Conservation (phyloP, 768 basidiomycete genomes). For the Auricularia cornea region DNA sequence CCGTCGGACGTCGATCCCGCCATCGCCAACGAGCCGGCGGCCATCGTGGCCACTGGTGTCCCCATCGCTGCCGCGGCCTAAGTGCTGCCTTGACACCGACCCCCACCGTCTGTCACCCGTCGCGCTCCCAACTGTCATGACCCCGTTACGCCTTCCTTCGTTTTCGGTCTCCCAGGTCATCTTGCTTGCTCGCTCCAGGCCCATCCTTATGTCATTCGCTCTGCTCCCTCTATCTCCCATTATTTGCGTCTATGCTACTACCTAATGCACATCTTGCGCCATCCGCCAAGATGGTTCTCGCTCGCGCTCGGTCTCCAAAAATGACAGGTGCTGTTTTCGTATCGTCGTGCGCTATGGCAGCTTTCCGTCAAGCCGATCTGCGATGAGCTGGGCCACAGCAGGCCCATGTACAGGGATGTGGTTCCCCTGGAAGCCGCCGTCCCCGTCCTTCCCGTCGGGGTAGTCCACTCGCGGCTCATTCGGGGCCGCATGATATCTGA, state of each 20-base stretch:
- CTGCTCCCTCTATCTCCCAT: neutral
- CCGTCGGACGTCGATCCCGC: neutral
- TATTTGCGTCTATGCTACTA: neutral
- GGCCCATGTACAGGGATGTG: slow-evolving; percentile 67
- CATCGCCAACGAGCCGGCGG: neutral
- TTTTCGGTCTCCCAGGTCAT: neutral
- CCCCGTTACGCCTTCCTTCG: too few relatives aligned
- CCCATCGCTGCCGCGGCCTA: neutral
- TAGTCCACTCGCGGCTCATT: slow-evolving; percentile 49
- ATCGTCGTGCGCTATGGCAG: too few relatives aligned
- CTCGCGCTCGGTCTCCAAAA: too few relatives aligned
- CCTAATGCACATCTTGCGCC: neutral
- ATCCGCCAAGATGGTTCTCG: neutral
- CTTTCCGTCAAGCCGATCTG: slow-evolving; percentile 47
- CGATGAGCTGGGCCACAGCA: slow-evolving; percentile 57
- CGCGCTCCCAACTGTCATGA: too few relatives aligned
- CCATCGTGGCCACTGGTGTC: neutral
- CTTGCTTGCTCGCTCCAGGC: neutral
- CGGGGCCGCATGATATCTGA: slow-evolving; percentile 33
- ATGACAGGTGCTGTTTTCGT: neutral
- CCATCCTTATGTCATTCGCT: neutral
- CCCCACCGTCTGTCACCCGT: neutral
- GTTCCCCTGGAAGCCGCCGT: slow-evolving; percentile 54
- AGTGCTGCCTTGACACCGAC: neutral
- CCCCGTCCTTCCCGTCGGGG: slow-evolving; percentile 45